A percentile compares a stretch with the other conserved stretches of the same genome.
phyloP scores from a whole-genome alignment of 129 eudicot genomes.

The Smallanthus sonchifolius region DNA sequence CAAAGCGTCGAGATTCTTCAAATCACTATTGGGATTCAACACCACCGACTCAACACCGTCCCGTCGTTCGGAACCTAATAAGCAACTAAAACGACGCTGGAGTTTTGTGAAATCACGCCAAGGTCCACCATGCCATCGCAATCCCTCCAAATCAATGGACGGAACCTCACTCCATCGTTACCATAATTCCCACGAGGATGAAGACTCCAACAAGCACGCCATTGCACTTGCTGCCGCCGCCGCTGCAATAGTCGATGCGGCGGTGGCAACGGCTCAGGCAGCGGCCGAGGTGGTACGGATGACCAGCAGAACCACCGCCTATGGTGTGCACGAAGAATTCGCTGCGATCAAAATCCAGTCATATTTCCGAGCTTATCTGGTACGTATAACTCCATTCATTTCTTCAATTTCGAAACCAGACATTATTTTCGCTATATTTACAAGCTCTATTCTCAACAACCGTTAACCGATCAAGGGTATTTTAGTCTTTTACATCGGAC shows the following conservation, averaged over 20 bases:
- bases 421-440: not conserved
- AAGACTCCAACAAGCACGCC: slow-evolving; percentile 48
- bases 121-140: not conserved
- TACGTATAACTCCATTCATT: slow-evolving; percentile 18
- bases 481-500: not conserved
- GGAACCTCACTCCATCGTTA: not conserved
- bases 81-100: slow-evolving; percentile 55
- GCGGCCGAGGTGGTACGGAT: slow-evolving; percentile 55
- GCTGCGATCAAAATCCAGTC: slow-evolving; percentile 83
- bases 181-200: not conserved
- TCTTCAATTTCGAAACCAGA: not conserved
- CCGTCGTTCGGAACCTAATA: not conserved
- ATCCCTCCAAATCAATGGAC: slow-evolving; percentile 5
- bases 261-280: slow-evolving; percentile 66
- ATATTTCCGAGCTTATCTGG: slow-evolving; percentile 77
- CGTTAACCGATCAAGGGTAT: not conserved
- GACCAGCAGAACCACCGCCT: slow-evolving; percentile 27
- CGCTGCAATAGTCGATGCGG: slow-evolving; percentile 69
- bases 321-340: slow-evolving; percentile 30
- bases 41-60: slow-evolving; percentile 23
- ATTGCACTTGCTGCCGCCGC: slow-evolving; percentile 68
- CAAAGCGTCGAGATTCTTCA: slow-evolving; percentile 62
- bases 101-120: slow-evolving; percentile 45
- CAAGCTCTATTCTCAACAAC: not conserved
- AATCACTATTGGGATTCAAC: slow-evolving; percentile 52